phyloP scores from a whole-genome alignment of 345 rosid species.

The Passiflora organensis region DNA sequence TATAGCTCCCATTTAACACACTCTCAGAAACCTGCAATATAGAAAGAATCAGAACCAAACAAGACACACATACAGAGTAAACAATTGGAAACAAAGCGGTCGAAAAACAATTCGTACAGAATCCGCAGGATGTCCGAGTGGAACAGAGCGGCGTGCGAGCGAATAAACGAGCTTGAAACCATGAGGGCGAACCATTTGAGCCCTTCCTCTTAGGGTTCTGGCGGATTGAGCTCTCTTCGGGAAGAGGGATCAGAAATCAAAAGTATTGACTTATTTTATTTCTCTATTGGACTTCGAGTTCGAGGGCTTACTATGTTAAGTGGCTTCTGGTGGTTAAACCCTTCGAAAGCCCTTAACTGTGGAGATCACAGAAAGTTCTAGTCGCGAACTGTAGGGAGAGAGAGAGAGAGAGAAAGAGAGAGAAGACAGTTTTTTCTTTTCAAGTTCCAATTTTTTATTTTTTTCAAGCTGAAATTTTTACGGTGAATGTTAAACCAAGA shows the following conservation, averaged over 20 bases:
- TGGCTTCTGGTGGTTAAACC: conserved; percentile 21
- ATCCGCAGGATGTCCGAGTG: conserved; percentile 23
- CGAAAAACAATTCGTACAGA: conserved; percentile 26
- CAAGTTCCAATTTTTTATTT: too few relatives aligned
- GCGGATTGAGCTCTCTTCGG: not conserved
- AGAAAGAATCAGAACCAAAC: not conserved
- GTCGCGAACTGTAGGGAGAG: not conserved
- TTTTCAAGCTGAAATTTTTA: too few relatives aligned
- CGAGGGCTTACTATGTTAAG: not conserved
- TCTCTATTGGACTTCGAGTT: not conserved
- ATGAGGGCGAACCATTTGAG: conserved; percentile 54
- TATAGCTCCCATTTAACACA: conserved; percentile 30
- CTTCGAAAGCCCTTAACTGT: conserved; percentile 28
- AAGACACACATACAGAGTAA: not conserved
- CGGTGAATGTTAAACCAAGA: too few relatives aligned
- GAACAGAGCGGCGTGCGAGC: conserved; percentile 45
- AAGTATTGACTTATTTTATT: not conserved
- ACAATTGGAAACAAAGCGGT: not conserved
- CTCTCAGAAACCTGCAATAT: conserved; percentile 37
- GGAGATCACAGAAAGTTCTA: conserved; percentile 11
- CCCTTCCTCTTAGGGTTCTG: not conserved
- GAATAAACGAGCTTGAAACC: conserved; percentile 54
- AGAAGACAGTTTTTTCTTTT: too few relatives aligned
- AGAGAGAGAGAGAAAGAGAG: not conserved
- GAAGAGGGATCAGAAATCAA: not conserved